Percentiles rank a stretch among this genome's conserved stretches.
phyloP scores from a whole-genome alignment of 1,284 basidiomycete species.

The Ganoderma boninense region DNA sequence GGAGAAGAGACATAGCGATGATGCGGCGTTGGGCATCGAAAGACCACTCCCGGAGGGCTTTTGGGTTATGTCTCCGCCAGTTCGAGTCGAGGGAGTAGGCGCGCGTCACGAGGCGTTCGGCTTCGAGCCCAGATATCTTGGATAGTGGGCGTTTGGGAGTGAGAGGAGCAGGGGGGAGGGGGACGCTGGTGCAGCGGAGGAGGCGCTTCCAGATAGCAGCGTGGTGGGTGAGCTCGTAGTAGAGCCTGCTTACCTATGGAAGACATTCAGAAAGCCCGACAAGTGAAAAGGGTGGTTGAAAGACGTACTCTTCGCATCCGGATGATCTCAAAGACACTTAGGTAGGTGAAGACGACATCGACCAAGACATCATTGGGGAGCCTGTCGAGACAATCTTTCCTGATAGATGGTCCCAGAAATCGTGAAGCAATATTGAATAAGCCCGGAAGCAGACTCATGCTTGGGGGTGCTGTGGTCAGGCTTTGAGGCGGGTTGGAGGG shows the following conservation, averaged over 20 bases:
- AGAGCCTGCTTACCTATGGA: slow-evolving; percentile 31
- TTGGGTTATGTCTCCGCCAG: slow-evolving; percentile 27
- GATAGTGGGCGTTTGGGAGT: slow-evolving; percentile 55
- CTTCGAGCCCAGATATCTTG: slow-evolving; percentile 59
- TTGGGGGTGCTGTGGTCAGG: background rate
- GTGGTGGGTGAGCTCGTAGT: slow-evolving; percentile 54
- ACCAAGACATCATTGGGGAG: slow-evolving; percentile 33
- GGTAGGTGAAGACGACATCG: slow-evolving; percentile 26
- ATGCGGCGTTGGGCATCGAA: slow-evolving; percentile 55
- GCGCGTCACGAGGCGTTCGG: slow-evolving; percentile 68
- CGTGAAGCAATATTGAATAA: slow-evolving; percentile 9
- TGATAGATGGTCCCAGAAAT: slow-evolving; percentile 9
- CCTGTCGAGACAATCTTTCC: slow-evolving; percentile 25
- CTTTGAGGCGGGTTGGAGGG: background rate
- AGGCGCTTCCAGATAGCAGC: slow-evolving; percentile 75
- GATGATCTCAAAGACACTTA: slow-evolving; percentile 32
- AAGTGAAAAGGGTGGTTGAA: background rate
- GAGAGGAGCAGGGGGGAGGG: slow-evolving; percentile 70
- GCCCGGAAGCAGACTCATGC: slow-evolving; percentile 10
- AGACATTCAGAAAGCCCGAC: background rate
- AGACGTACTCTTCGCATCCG: slow-evolving; percentile 30
- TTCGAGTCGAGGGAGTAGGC: slow-evolving; percentile 64
- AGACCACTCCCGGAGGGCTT: slow-evolving; percentile 40
- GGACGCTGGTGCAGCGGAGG: slow-evolving; percentile 57
- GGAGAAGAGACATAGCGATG: slow-evolving; percentile 66